Percentiles rank a stretch among this genome's conserved stretches.
These are phyloP conservation scores for Crithidia thermophila DNA, from an alignment of 208 protist species.

Conservation along the genomic window DNA sequence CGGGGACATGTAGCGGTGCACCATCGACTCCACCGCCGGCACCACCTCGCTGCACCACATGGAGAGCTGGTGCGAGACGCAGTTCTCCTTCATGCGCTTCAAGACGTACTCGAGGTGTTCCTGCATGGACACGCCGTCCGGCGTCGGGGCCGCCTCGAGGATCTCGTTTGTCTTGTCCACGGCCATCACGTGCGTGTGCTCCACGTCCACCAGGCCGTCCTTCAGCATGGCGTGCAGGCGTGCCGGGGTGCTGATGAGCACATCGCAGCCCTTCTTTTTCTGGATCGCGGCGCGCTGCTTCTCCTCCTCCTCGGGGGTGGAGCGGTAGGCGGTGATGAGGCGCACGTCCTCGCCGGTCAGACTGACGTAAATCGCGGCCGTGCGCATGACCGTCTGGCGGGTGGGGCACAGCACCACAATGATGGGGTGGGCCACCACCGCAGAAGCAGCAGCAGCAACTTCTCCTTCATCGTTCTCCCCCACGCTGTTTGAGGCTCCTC, in stretches of 20 bases:
- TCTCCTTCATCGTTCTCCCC: neutral
- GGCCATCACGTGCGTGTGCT: slow-evolving; percentile 83
- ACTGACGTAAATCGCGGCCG: slow-evolving; percentile 89
- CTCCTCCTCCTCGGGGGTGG: slow-evolving; percentile 47
- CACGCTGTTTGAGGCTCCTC: neutral
- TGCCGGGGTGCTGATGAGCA: slow-evolving; percentile 88
- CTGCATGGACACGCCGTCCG: slow-evolving; percentile 38
- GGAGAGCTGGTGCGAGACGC: slow-evolving; percentile 87
- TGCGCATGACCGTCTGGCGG: slow-evolving; percentile 96
- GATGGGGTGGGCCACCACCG: slow-evolving; percentile 48
- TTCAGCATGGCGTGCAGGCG: slow-evolving; percentile 61
- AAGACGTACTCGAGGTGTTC: slow-evolving; percentile 90
- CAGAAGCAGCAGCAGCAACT: neutral
- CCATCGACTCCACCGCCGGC: slow-evolving; percentile 61
- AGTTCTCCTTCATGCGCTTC: slow-evolving; percentile 38
- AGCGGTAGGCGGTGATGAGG: slow-evolving; percentile 30
- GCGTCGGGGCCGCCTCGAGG: slow-evolving; percentile 72
- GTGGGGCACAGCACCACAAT: slow-evolving; percentile 97
- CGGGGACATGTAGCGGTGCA: slow-evolving; percentile 73
- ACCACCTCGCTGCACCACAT: slow-evolving; percentile 91
- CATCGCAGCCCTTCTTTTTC: slow-evolving; percentile 90
- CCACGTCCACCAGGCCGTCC: slow-evolving; percentile 60
- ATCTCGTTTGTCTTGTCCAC: slow-evolving; percentile 97
- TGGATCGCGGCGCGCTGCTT: slow-evolving; percentile 62
- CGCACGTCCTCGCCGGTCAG: slow-evolving; percentile 68